Evolutionary conservation across 306 rosid species (phyloP).

Genomic region (Prunus davidiana): DNA sequence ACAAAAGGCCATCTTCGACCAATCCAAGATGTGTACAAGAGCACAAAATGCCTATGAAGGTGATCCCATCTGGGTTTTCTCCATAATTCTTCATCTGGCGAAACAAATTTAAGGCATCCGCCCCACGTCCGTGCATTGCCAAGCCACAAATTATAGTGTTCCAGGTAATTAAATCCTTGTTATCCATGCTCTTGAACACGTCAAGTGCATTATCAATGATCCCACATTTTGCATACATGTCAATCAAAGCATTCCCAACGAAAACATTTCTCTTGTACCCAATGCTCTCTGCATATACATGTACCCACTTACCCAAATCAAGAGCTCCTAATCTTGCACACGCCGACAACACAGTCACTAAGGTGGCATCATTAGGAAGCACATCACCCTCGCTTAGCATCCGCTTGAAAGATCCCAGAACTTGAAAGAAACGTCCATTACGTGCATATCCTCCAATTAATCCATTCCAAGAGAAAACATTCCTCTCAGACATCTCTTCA

Average conservation of each 20-base stretch:
- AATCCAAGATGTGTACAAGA: slow-evolving; percentile 75
- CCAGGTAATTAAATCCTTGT: slow-evolving; percentile 51
- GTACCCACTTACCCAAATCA: slow-evolving; percentile 62
- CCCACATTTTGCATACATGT: slow-evolving; percentile 88
- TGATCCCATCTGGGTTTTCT: slow-evolving; percentile 47
- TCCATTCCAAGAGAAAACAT: slow-evolving; percentile 80
- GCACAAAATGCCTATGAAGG: slow-evolving; percentile 62
- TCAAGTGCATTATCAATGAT: slow-evolving; percentile 45
- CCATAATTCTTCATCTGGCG: slow-evolving; percentile 51
- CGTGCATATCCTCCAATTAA: slow-evolving; percentile 60
- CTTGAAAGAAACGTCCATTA: slow-evolving; percentile 38
- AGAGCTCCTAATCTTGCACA: slow-evolving; percentile 84
- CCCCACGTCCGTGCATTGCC: slow-evolving; percentile 58
- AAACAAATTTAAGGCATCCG: slow-evolving; percentile 59
- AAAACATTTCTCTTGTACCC: slow-evolving; percentile 50
- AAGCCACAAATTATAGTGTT: slow-evolving; percentile 46
- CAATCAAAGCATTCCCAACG: slow-evolving; percentile 59
- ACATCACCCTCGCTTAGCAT: slow-evolving; percentile 51
- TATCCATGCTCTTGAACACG: slow-evolving; percentile 49
- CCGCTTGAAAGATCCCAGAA: slow-evolving; percentile 51
- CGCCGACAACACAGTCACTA: slow-evolving; percentile 52
- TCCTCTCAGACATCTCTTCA: slow-evolving; percentile 62
- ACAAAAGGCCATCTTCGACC: slow-evolving; percentile 48
- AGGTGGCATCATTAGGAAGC: slow-evolving; percentile 69
- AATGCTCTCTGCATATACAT: slow-evolving; percentile 44